Base-by-base conservation (phyloP, 331 rosid species). In the Spiraea crenata region DNA sequence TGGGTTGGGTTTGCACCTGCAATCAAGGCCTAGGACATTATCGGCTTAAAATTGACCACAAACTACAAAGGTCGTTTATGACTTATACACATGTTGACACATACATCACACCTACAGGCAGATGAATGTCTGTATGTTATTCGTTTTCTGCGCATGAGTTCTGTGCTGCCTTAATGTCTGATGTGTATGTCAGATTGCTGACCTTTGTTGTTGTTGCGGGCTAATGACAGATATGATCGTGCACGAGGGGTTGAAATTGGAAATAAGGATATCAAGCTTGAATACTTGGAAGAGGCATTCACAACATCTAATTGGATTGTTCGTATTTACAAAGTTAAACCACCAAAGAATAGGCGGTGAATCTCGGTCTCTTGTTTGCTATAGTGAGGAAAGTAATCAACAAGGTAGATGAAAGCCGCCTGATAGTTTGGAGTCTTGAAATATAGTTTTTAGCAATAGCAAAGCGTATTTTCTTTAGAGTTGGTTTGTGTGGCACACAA, bases 171-270 rank as follows among this genome's bases (percentile, higher is more conserved):
- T 50, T 17, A 15, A 16, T 25, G 31, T 25, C 31, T 25, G 31
- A 50, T 35, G 13, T n/a, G n/a, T 14, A 34, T 34, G 44, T 39
- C 42, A 58, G 7, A 58, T 58, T 14, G 19, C 44, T 14, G 63
- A 58, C 46, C 11, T 20, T 20, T 3, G 20, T 5, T 5, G 20
- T 47, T 37, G 20, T 45, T 69, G 52, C 59, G 82, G 64, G 46
- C 66, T 19, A 55, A 69, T 74, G 72, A 44, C 83, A 95, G 99
- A 88, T 95, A 71, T 55, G 99, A 95, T 88, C 99, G 99, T 2
- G 99, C 99, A 0, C 82, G 99, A 74, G 98, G 99, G 67, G 99
- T 91, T 69, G 99, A 95, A 86, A 95, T 95, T 81, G 99, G 99
- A 67, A 95, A 95, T 47, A 95, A 95, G 81, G 96, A 95, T 83